phyloP scores from a whole-genome alignment of 2,329 filamentous ascomycete genomes.

The Fusarium anthophilum region DNA sequence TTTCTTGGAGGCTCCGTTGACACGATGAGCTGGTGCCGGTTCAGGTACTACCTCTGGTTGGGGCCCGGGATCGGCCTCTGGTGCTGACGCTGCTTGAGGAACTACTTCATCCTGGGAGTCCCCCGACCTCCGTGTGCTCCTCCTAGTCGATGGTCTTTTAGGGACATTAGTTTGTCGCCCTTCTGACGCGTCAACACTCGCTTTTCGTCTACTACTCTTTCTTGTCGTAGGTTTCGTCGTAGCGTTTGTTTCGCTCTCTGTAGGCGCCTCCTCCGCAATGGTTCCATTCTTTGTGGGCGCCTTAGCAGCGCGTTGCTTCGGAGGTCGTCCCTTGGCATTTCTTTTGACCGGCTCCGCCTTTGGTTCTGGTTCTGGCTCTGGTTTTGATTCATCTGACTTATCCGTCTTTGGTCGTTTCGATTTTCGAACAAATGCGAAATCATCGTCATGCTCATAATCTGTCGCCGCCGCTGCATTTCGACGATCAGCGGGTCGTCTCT shows the following conservation, averaged over 20 bases:
- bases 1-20: constrained; percentile 44
- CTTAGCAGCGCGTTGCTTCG: constrained; percentile 48
- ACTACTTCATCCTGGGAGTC: constrained; percentile 48
- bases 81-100: neutral
- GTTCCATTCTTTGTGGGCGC: constrained; percentile 43
- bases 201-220: constrained; percentile 52
- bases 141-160: constrained; percentile 53
- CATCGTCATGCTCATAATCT: constrained; percentile 77
- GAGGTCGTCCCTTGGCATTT: constrained; percentile 44
- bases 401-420: constrained; percentile 72
- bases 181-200: constrained; percentile 50
- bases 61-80: neutral
- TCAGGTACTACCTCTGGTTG: neutral
- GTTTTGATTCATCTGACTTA: constrained; percentile 51
- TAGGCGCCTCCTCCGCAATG: constrained; percentile 34
- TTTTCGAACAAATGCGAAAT: constrained; percentile 78
- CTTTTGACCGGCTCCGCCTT: constrained; percentile 57
- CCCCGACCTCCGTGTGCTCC: constrained; percentile 56
- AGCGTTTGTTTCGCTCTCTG: constrained; percentile 25
- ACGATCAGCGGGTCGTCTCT: constrained; percentile 29
- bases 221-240: constrained; percentile 37
- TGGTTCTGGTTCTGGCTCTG: constrained; percentile 19
- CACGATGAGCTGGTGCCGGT: constrained; percentile 14
- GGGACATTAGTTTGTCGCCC: constrained; percentile 51
- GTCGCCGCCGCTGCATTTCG: constrained; percentile 45